Percentiles rank a stretch among this genome's conserved stretches.
These are phyloP conservation scores for Gnomoniopsis sp. DNA, from an alignment of 2,329 filamentous ascomycete genomes.

Conservation along the genomic window DNA sequence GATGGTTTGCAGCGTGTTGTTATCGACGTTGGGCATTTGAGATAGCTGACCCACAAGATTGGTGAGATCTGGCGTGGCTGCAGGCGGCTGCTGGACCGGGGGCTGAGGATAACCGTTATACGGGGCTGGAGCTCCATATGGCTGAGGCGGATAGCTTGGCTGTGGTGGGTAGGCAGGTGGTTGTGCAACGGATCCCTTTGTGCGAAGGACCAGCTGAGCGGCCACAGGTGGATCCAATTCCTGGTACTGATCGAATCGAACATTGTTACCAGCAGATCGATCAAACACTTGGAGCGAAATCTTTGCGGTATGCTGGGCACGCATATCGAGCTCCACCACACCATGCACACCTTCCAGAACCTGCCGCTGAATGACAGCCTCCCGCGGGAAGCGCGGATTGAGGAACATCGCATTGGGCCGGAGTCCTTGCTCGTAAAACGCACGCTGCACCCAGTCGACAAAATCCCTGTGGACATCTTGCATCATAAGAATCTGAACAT, in stretches of 20 bases:
- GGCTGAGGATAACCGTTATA: constrained; percentile 30
- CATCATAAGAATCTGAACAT: constrained; percentile 82
- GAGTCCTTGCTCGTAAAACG: constrained; percentile 69
- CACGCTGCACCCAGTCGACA: constrained; percentile 74
- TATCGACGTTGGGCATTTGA: constrained; percentile 66
- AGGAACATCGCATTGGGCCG: constrained; percentile 77
- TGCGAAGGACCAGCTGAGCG: constrained; percentile 74
- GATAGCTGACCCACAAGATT: constrained; percentile 59
- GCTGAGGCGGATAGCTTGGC: constrained; percentile 28
- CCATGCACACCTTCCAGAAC: constrained; percentile 86
- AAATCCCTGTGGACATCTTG: constrained; percentile 78
- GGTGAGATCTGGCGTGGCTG: constrained; percentile 49
- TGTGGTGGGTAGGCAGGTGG: constrained; percentile 27
- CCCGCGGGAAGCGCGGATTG: constrained; percentile 70
- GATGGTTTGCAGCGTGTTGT: constrained; percentile 66
- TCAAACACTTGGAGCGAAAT: constrained; percentile 85
- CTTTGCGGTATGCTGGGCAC: constrained; percentile 66
- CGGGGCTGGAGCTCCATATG: constrained; percentile 21
- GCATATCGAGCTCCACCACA: constrained; percentile 71
- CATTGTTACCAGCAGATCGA: constrained; percentile 71
- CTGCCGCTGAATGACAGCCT: constrained; percentile 78
- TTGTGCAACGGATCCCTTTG: constrained; percentile 44
- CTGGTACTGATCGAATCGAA: constrained; percentile 84
- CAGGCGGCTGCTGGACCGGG: constrained; percentile 26
- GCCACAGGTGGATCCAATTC: constrained; percentile 76